Evolutionary conservation across 768 basidiomycete genomes (phyloP), one percentile per base, ranked within the genome.

Genomic region (Lyophyllum shimeji): DNA sequence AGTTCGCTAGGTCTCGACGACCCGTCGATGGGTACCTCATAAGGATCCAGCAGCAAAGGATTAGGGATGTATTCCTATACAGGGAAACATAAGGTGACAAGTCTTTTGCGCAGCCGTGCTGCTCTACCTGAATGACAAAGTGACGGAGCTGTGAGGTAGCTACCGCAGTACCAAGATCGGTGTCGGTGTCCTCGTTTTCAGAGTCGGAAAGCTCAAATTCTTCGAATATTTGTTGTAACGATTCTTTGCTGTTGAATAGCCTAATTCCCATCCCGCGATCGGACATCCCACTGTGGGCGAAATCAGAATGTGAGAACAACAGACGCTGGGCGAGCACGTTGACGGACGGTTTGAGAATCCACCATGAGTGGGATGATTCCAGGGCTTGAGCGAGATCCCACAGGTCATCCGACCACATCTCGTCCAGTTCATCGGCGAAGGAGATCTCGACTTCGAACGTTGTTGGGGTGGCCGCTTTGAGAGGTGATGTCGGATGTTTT

Each of bases 191-290:
- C 1, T 79, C 80, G 23, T 75, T 76, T 2, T 83, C 80, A 1
- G 80, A 78, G 2, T 76, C 76, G 18, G 76, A 69, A 15, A 77
- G 71, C 58, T 96, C 95, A 60, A 98, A 98, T 20, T 82, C 82
- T 59, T 86, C 79, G 58, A 98, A 92, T 23, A 98, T 95, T 4
- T 68, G 64, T 55, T 82, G 81, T 55, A 99, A 76, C 29, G 82
- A 75, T 12, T 83, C 82, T 69, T 89, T 89, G 52, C 81, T 87
- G 50, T 88, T 84, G 72, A 99, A 98, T 46, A 99, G 73, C 44
- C 95, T 75, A 60, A 99, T 95, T 1, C 96, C 97, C 80, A 93
- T 93, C 12, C 95, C 97, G 48, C 93, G 82, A 74, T 98, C 95
- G 1, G 95, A 89, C 91, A 99, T 96, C 17, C 94, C 93, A 45